These are phyloP conservation scores for Mucuna pruriens DNA, from an alignment of 306 rosid genomes.

Conservation along the genomic window DNA sequence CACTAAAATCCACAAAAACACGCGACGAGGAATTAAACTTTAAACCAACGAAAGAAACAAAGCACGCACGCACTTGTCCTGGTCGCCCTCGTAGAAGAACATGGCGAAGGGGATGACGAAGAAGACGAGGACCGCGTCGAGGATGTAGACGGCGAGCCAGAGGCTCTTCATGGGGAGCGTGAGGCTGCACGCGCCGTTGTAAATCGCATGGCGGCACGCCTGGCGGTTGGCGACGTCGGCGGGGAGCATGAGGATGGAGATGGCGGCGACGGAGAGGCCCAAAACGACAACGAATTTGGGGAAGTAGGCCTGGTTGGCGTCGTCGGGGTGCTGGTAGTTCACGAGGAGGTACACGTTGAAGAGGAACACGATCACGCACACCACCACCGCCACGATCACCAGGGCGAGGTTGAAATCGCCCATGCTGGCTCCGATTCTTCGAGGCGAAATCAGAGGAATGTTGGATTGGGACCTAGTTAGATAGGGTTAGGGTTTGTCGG, in stretches of 20 bases:
- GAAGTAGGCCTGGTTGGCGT: slow-evolving; percentile 91
- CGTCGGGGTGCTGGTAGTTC: slow-evolving; percentile 96
- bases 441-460: slow-evolving; percentile 41
- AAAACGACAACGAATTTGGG: slow-evolving; percentile 96
- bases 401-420: slow-evolving; percentile 49
- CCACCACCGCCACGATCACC: slow-evolving; percentile 68
- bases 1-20: background rate
- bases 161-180: slow-evolving; percentile 97
- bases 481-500: slow-evolving; percentile 32
- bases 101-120: slow-evolving; percentile 93
- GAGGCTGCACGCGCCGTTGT: slow-evolving; percentile 92
- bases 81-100: slow-evolving; percentile 99
- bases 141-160: slow-evolving; percentile 87
- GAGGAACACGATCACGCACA: slow-evolving; percentile 79
- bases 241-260: slow-evolving; percentile 93
- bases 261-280: slow-evolving; percentile 87
- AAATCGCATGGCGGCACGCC: slow-evolving; percentile 85
- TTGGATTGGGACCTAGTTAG: slow-evolving; percentile 6
- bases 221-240: slow-evolving; percentile 98
- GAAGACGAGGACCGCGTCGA: slow-evolving; percentile 90
- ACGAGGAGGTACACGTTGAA: slow-evolving; percentile 90
- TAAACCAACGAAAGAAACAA: too few species aligned
- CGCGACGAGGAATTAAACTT: background rate
- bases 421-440: background rate
- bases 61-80: slow-evolving; percentile 81